Conservation (phyloP, 1,139 yeast species). For the Blastobotrys raffinosifermentans region DNA sequence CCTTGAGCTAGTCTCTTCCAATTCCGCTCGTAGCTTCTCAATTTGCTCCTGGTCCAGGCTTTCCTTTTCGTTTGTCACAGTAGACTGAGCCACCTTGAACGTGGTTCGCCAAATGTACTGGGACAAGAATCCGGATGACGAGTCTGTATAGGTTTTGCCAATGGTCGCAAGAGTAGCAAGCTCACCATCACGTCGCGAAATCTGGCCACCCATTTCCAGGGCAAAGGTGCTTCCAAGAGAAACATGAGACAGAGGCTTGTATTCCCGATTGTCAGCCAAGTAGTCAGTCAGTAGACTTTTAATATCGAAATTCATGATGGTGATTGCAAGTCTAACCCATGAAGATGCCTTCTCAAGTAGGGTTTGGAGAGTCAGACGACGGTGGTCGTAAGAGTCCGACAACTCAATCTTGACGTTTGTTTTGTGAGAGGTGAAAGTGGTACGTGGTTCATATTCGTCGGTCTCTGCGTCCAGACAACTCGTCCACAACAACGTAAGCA, state of each 20-base stretch:
- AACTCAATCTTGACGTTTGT: constrained; percentile 55
- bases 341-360: constrained; percentile 53
- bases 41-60: constrained; percentile 4
- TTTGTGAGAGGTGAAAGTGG: constrained; percentile 53
- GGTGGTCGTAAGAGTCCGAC: constrained; percentile 76
- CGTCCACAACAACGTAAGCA: constrained; percentile 69
- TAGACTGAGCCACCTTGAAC: no score
- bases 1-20: constrained; percentile 15
- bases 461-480: constrained; percentile 83
- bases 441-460: constrained; percentile 78
- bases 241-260: constrained; percentile 35
- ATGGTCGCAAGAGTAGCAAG: constrained; percentile 22
- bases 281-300: constrained; percentile 75
- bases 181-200: constrained; percentile 51
- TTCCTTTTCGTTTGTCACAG: neutral
- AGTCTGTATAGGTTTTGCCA: constrained; percentile 39
- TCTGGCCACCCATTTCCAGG: constrained; percentile 74
- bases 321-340: constrained; percentile 58
- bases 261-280: constrained; percentile 43
- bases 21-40: constrained; percentile 17
- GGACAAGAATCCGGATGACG: constrained; percentile 68
- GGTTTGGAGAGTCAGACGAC: constrained; percentile 58
- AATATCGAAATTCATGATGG: constrained; percentile 61
- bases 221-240: constrained; percentile 88
- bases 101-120: constrained; percentile 66